Conservation (phyloP, 768 basidiomycete species). For the Calocybe indica region DNA sequence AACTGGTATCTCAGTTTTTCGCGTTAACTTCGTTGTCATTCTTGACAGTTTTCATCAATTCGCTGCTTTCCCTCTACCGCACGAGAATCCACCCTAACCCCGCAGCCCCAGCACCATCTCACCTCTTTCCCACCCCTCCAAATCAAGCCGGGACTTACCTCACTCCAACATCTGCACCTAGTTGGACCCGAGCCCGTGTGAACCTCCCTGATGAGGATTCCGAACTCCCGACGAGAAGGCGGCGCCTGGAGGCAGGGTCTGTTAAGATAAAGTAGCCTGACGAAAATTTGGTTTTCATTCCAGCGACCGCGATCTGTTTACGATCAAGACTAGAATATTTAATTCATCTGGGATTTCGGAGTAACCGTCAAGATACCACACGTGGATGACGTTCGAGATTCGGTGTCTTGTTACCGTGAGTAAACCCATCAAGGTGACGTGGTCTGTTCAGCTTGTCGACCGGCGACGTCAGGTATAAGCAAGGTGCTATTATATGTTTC, state of each 20-base stretch:
- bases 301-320: too few species aligned
- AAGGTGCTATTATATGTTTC: too few species aligned
- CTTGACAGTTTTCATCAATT: conserved; percentile 74
- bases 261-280: conserved; percentile 46
- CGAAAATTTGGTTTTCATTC: not conserved
- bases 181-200: conserved; percentile 38
- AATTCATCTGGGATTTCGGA: too few species aligned
- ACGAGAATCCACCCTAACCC: conserved; percentile 48
- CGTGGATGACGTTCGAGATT: too few species aligned
- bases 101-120: conserved; percentile 24
- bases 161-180: conserved; percentile 42
- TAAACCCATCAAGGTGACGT: too few species aligned
- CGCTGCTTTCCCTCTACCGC: conserved; percentile 74
- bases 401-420: too few species aligned
- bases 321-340: too few species aligned
- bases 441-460: too few species aligned
- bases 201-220: conserved; percentile 32
- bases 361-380: too few species aligned
- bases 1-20: conserved; percentile 46
- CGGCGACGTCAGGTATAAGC: too few species aligned
- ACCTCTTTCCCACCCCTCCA: conserved; percentile 32
- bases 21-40: conserved; percentile 72
- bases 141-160: conserved; percentile 43
- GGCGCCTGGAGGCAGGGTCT: conserved; percentile 51
- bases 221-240: conserved; percentile 41